phyloP scores from a whole-genome alignment of 345 rosid species.

The Syzygium aromaticum region DNA sequence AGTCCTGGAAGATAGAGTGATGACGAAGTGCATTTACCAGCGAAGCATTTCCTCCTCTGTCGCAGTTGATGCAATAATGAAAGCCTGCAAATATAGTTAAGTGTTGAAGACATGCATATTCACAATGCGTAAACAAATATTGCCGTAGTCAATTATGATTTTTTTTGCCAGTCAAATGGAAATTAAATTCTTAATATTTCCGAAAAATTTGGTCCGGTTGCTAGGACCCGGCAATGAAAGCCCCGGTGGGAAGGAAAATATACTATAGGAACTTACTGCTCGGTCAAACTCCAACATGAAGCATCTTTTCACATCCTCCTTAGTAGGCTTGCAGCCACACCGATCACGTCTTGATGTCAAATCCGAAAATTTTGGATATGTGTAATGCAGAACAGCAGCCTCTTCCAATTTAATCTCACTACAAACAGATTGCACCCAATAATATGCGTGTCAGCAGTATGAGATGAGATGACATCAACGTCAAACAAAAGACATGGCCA shows the following conservation, averaged over 20 bases:
- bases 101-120: background rate
- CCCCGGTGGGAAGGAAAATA: background rate
- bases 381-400: slow-evolving; percentile 85
- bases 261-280: slow-evolving; percentile 50
- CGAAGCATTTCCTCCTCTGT: slow-evolving; percentile 89
- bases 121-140: background rate
- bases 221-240: background rate
- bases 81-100: slow-evolving; percentile 48
- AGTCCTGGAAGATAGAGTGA: background rate
- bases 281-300: slow-evolving; percentile 97
- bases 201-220: background rate
- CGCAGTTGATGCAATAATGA: slow-evolving; percentile 95
- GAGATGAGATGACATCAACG: background rate
- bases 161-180: background rate
- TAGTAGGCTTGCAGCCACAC: slow-evolving; percentile 98
- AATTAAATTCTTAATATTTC: background rate
- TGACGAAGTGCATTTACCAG: slow-evolving; percentile 39
- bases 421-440: background rate
- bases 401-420: slow-evolving; percentile 85
- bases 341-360: slow-evolving; percentile 95
- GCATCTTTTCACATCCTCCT: slow-evolving; percentile 91
- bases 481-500: background rate
- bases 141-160: background rate
- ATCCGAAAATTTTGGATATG: slow-evolving; percentile 87
- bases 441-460: background rate